Base-by-base conservation (phyloP, 2,329 filamentous ascomycete genomes). In the Xylaria digitata region DNA sequence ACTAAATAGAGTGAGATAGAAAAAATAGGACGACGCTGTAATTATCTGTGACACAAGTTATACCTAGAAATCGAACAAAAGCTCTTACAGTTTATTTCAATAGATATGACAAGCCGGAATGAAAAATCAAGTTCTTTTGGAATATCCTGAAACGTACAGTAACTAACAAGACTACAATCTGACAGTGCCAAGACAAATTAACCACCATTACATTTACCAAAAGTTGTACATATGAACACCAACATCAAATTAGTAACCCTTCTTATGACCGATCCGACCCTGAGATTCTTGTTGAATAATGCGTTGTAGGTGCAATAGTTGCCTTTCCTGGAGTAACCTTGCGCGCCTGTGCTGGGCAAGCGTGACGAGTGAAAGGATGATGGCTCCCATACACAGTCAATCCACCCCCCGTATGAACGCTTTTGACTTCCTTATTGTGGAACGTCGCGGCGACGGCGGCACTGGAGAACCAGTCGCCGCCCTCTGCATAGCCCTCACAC, bases 291-390 rank as follows among this genome's bases (percentile, higher is more conserved):
- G 49, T 37, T 48, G 21, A 54, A 62, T 53, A n/a, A 60, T 19
- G 19, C 57, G 65, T 26, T 65, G 61, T 15, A 67, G 26, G 17
- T 58, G 65, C 46, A 58, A 32, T 46, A 67, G 40, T 13, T 65
- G 61, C 43, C 52, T 65, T 21, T 62, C 49, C 48, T 65, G 57
- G 43, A 62, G 48, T 23, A 48, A 45, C 17, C 40, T 42, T 15
- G 50, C 30, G 3, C 52, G 65, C 23, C 62, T 32, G 13, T 65
- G 52, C 46, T 45, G 57, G 7, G 32, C 11, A 46, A 67, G 43
- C n/a, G 58, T 32, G 11, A 52, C 19, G 17, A 68, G 21, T 1
- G 66, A 68, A 8, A 65, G 11, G 15, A 68, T 7, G 34, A 40
- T 15, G 34, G 49, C 34, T 0, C 58, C n/a, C 13, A 65, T 8